phyloP scores from a whole-genome alignment of 139 green algal species.

The Pseudopediastrum boryanum region DNA sequence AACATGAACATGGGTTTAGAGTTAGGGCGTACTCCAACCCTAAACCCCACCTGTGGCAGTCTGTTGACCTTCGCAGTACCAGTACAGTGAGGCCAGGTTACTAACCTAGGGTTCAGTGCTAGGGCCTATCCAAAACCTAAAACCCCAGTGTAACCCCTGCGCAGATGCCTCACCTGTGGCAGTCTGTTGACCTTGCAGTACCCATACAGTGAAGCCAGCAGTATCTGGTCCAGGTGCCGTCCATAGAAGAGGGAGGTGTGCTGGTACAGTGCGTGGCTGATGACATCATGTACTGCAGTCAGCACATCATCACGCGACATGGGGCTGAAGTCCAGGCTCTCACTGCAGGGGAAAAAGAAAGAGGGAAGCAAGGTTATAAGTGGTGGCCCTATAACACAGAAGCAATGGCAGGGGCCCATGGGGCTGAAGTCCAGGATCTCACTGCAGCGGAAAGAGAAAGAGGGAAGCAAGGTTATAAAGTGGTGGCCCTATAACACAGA shows the following conservation, averaged over 20 bases:
- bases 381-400: no score
- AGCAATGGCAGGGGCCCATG: neutral
- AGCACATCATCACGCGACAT: conserved; percentile 33
- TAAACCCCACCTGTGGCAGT: no score
- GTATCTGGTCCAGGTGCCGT: conserved; percentile 90
- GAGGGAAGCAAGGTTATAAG: neutral
- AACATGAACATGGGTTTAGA: no score
- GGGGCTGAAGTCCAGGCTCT: conserved; percentile 49
- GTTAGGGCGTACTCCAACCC: no score
- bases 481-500: conserved; percentile 5
- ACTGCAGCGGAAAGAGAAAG: conserved; percentile 12
- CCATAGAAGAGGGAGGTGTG: conserved; percentile 88
- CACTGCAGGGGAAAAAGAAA: neutral
- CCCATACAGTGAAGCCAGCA: conserved; percentile 89
- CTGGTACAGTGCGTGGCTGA: conserved; percentile 64
- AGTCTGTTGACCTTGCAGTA: conserved; percentile 85
- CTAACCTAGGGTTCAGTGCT: no score
- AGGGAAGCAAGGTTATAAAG: no score
- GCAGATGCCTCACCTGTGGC: conserved; percentile 32
- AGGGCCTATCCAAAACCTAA: neutral
- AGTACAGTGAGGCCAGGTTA: no score
- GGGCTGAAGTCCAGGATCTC: neutral
- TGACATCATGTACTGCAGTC: conserved; percentile 19
- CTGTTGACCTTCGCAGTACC: no score
- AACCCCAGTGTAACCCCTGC: neutral